phyloP scores from a whole-genome alignment of 306 rosid species.

The Casuarina glauca region DNA sequence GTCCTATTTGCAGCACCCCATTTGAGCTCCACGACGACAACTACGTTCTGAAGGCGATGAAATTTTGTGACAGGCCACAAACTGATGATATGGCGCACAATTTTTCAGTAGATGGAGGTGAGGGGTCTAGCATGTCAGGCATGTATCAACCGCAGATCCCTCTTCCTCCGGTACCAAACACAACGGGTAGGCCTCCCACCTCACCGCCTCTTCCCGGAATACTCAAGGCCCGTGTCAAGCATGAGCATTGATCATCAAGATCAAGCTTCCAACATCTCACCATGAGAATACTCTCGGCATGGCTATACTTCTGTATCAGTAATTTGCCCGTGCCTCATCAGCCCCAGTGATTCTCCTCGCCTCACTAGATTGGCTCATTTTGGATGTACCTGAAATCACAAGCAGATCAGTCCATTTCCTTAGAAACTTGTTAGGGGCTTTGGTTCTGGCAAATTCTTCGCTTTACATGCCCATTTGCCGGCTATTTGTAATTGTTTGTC shows the following conservation, averaged over 20 bases:
- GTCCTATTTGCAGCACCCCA: slow-evolving; percentile 67
- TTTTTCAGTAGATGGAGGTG: slow-evolving; percentile 57
- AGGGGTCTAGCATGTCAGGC: slow-evolving; percentile 71
- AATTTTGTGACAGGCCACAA: slow-evolving; percentile 64
- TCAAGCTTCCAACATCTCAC: slow-evolving; percentile 23
- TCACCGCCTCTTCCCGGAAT: slow-evolving; percentile 97
- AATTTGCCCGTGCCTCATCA: slow-evolving; percentile 33
- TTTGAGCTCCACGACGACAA: slow-evolving; percentile 98
- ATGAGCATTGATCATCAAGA: slow-evolving; percentile 56
- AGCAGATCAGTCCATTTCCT: slow-evolving; percentile 36
- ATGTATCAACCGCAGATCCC: slow-evolving; percentile 57
- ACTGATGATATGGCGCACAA: slow-evolving; percentile 48
- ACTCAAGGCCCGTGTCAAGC: slow-evolving; percentile 87
- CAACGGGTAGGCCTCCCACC: slow-evolving; percentile 65
- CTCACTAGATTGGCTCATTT: slow-evolving; percentile 31
- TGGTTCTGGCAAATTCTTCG: slow-evolving; percentile 47
- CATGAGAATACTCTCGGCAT: slow-evolving; percentile 34
- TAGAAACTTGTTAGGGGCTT: slow-evolving; percentile 29
- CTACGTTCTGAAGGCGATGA: slow-evolving; percentile 88
- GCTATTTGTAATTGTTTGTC: slow-evolving; percentile 27
- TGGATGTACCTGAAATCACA: slow-evolving; percentile 42
- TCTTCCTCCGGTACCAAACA: slow-evolving; percentile 44
- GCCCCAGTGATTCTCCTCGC: slow-evolving; percentile 25
- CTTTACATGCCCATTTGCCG: slow-evolving; percentile 26
- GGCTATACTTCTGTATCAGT: slow-evolving; percentile 65